A percentile compares a stretch with the other conserved stretches of the same genome.
These are phyloP conservation scores for Alternaria gaisen DNA, from an alignment of 2,329 filamentous ascomycete species.

Conservation along the genomic window DNA sequence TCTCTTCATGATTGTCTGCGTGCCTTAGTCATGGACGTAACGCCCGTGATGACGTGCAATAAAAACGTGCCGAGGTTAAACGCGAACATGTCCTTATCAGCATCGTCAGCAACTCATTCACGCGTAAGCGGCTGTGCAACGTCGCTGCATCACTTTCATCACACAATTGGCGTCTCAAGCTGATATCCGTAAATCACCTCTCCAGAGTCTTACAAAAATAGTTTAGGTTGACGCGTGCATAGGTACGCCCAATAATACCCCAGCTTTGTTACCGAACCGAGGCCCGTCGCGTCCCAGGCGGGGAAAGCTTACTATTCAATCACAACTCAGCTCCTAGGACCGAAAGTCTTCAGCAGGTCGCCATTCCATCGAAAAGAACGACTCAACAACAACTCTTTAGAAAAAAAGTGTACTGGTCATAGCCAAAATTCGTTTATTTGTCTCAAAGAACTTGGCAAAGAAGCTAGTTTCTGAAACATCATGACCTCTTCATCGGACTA, in stretches of 20 bases:
- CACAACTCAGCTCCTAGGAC: neutral
- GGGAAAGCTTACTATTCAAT: constrained; percentile 24
- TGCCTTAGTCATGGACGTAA: neutral
- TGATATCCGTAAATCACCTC: neutral
- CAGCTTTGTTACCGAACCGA: constrained; percentile 22
- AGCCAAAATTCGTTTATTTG: neutral
- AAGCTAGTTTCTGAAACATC: constrained; percentile 2
- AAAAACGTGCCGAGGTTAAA: constrained; percentile 23
- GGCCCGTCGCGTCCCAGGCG: constrained; percentile 19
- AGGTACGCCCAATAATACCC: neutral
- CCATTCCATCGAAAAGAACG: neutral
- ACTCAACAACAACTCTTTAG: neutral
- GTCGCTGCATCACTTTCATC: neutral
- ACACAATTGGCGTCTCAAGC: neutral
- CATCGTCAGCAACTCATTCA: neutral
- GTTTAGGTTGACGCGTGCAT: neutral
- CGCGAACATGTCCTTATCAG: constrained; percentile 2
- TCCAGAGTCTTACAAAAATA: neutral
- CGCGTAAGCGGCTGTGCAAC: neutral
- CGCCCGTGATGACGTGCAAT: constrained; percentile 16
- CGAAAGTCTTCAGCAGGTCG: neutral
- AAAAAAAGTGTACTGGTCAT: neutral
- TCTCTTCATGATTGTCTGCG: neutral
- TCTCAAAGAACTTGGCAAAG: neutral
- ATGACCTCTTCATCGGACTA: constrained; percentile 43